Evolutionary conservation across 371 early-diverging fungal genomes (phyloP), one percentile per base, ranked within the genome.

Genomic region (Cokeromyces recurvatus): DNA sequence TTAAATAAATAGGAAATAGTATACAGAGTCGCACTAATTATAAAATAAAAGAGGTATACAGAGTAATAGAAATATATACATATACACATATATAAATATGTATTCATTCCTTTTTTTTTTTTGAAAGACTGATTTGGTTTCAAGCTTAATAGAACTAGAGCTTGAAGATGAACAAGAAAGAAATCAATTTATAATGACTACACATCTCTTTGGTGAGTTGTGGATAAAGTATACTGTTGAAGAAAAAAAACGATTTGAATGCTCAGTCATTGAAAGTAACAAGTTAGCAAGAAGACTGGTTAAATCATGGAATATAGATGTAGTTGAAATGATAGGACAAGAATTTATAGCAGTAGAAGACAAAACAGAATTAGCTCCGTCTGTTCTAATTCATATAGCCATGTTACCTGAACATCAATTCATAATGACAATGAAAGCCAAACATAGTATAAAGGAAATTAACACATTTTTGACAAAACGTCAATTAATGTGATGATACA

Each of bases 251-350:
- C 32, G 15, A 16, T 43, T 53, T 34, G 48, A 48, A 38, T 50
- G 58, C 23, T 47, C 45, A 6, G 32, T 58, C 20, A 19, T 16
- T 35, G 43, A 57, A 7, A 38, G 46, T 31, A 49, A 43, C 29
- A 47, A 47, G 44, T 44, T 46, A 34, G 50, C 45, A 14, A 48
- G 22, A 17, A 45, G 21, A 37, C 32, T 51, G 16, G 45, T 27
- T 23, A 43, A 40, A 41, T 39, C 43, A 35, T 62, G 62, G 62
- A 21, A 42, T 5, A 46, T 63, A 17, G 15, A 43, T 9, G 41
- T 60, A 3, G 57, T 68, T 15, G 41, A 68, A 38, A 38, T 61
- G 20, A 61, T 68, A 48, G 64, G 56, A n/a, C 49, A 63, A 31
- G 68, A 68, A 31, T 53, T 68, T 20, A 63, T 68, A 46, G 68